phyloP scores from a whole-genome alignment of 345 rosid species.

The Arabidopsis arenosa region DNA sequence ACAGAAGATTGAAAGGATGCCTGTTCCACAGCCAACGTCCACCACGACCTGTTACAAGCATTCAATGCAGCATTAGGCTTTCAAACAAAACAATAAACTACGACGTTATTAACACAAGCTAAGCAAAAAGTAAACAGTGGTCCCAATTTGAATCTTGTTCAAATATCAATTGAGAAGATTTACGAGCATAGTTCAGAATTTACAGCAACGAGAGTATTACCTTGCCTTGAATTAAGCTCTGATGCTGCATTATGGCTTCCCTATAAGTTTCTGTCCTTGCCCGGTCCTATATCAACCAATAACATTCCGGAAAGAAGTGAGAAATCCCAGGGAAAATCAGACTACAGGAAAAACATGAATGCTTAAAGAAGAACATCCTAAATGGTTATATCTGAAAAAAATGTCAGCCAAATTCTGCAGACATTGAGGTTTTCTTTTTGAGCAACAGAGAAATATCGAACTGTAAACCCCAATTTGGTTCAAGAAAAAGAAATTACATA shows the following conservation, averaged over 20 bases:
- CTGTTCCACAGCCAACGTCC: conserved; percentile 99
- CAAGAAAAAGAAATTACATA: neutral
- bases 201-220: conserved; percentile 54
- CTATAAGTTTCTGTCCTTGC: conserved; percentile 83
- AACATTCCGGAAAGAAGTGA: conserved; percentile 35
- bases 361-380: conserved; percentile 11
- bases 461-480: conserved; percentile 5
- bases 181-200: conserved; percentile 15
- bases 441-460: neutral
- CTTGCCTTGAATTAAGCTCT: conserved; percentile 82
- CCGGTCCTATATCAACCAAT: conserved; percentile 62
- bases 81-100: conserved; percentile 1
- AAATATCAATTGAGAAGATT: neutral
- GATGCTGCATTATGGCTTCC: conserved; percentile 86
- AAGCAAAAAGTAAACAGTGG: conserved; percentile 14
- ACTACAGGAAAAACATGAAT: neutral
- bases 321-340: conserved; percentile 11
- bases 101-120: conserved; percentile 1
- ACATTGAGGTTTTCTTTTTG: neutral
- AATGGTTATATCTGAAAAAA: conserved; percentile 6
- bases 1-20: conserved; percentile 97
- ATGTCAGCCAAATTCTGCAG: conserved; percentile 4
- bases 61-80: conserved; percentile 35
- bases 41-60: conserved; percentile 75
- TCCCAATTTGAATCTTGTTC: conserved; percentile 2